These are phyloP conservation scores for Paxillus rubicundulus DNA, from an alignment of 768 basidiomycete genomes.

Conservation along the genomic window DNA sequence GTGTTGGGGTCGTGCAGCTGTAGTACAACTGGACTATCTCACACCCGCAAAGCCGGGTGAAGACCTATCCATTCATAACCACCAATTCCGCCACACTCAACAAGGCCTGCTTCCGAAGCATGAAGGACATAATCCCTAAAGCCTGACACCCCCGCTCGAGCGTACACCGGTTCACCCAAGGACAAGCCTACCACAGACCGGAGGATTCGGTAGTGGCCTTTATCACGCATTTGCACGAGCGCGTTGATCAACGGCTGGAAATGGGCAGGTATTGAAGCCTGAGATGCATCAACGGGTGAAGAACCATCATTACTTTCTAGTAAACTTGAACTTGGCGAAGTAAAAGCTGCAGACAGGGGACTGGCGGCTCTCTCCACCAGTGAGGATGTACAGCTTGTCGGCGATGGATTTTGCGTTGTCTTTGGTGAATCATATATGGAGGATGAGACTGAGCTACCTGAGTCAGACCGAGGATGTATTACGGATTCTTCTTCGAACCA, in stretches of 20 bases:
- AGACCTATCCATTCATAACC: constrained; percentile 37
- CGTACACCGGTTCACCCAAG: constrained; percentile 35
- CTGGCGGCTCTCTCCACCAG: constrained; percentile 3
- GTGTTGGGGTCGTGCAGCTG: not conserved
- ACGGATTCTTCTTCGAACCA: constrained; percentile 17
- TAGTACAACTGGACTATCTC: not conserved
- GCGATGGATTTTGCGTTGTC: constrained; percentile 4
- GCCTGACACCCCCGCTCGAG: constrained; percentile 37
- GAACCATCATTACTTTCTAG: not conserved
- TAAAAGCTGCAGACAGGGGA: not conserved
- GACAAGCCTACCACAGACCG: constrained; percentile 38
- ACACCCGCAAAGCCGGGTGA: constrained; percentile 22
- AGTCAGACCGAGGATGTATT: not conserved
- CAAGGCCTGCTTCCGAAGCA: constrained; percentile 38
- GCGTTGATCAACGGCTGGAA: constrained; percentile 33
- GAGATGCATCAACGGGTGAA: not conserved
- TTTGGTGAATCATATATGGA: constrained; percentile 13
- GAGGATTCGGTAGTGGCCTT: constrained; percentile 33
- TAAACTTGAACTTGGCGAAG: not conserved
- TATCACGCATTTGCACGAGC: constrained; percentile 31
- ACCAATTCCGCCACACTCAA: constrained; percentile 40
- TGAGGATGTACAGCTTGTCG: constrained; percentile 7
- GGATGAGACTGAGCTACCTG: constrained; percentile 5
- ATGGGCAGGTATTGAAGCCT: constrained; percentile 5
- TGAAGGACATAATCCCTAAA: constrained; percentile 41